A percentile compares a stretch with the other conserved stretches of the same genome.
Evolutionary conservation across 2,329 filamentous ascomycete genomes (phyloP).

Genomic region (Cladosporium colombiae): DNA sequence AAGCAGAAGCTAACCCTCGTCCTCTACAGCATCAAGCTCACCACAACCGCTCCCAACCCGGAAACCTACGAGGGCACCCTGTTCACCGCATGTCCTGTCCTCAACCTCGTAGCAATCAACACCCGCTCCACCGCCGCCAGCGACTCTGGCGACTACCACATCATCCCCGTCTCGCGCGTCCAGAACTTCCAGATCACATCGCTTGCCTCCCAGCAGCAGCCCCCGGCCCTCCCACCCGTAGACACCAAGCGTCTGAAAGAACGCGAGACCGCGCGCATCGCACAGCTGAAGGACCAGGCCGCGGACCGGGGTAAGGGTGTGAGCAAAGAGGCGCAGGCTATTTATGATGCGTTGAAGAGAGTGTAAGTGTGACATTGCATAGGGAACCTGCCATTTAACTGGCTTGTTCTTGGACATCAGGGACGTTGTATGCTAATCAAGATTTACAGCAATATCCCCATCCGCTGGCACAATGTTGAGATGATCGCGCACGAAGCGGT

Average conservation of each 20-base stretch:
- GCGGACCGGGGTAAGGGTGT: slow-evolving; percentile 62
- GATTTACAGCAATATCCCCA: slow-evolving; percentile 43
- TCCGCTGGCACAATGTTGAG: slow-evolving; percentile 59
- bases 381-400: background rate
- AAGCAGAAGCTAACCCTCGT: background rate
- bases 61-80: slow-evolving; percentile 61
- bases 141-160: slow-evolving; percentile 58
- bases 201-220: slow-evolving; percentile 44
- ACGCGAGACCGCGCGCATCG: slow-evolving; percentile 58
- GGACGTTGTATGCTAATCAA: background rate
- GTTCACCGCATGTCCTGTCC: slow-evolving; percentile 62
- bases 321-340: slow-evolving; percentile 61
- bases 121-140: slow-evolving; percentile 49
- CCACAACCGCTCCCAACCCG: slow-evolving; percentile 52
- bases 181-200: slow-evolving; percentile 57
- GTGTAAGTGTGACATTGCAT: slow-evolving; percentile 44
- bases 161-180: slow-evolving; percentile 62
- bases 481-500: slow-evolving; percentile 65
- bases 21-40: slow-evolving; percentile 56
- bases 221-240: slow-evolving; percentile 50
- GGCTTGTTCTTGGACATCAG: background rate
- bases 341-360: slow-evolving; percentile 62
- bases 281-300: slow-evolving; percentile 59
- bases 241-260: slow-evolving; percentile 56
- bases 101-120: slow-evolving; percentile 63